Base-by-base conservation (phyloP, 2,329 filamentous ascomycete genomes). In the Nectriaceae sp. region DNA sequence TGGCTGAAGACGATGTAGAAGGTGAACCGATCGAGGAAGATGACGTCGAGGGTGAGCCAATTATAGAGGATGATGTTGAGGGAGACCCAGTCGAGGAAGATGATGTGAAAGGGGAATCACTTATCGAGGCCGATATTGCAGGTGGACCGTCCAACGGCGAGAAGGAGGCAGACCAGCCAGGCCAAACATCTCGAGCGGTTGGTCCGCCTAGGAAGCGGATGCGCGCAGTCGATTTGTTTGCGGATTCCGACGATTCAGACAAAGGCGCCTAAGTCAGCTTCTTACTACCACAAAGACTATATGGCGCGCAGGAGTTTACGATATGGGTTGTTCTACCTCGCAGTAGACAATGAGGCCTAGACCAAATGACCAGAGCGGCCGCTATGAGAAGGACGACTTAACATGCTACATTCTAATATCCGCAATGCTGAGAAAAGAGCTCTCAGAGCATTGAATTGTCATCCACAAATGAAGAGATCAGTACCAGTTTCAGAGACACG, bases 141-240 rank as follows among this genome's bases (percentile, higher is more conserved):
- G 22, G 67, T 54, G 51, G 59, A 41, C 53, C 51, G 35, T 10
- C 31, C 2, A 35, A 54, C 5, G 45, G 35, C 26, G 33, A 44
- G 55, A 50, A 58, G 54, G 55, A 52, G 31, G 18, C 46, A 21
- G 40, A 44, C 4, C 19, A 33, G 18, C 31, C 45, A 19, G 40
- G 35, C 26, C 52, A 52, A 33, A 16, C 29, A 42, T 43, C 52
- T 21, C 44, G 47, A 33, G 55, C 54, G 33, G 49, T 53, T 46
- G 61, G 59, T 40, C 69, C 67, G 48, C 63, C 75, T 55, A 75
- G 80, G 59, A 87, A 81, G 63, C 79, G 87, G 53, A 87, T 89
- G 68, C 84, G 84, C 57, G 89, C 89, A 4, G 88, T 88, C 57
- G 89, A 94, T 64, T 92, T 94, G 89, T 95, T 94, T 80, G 89